Percentiles rank a stretch among this genome's conserved stretches.
phyloP scores from a whole-genome alignment of 2,329 filamentous ascomycete species.

The Thielaviopsis euricoi region DNA sequence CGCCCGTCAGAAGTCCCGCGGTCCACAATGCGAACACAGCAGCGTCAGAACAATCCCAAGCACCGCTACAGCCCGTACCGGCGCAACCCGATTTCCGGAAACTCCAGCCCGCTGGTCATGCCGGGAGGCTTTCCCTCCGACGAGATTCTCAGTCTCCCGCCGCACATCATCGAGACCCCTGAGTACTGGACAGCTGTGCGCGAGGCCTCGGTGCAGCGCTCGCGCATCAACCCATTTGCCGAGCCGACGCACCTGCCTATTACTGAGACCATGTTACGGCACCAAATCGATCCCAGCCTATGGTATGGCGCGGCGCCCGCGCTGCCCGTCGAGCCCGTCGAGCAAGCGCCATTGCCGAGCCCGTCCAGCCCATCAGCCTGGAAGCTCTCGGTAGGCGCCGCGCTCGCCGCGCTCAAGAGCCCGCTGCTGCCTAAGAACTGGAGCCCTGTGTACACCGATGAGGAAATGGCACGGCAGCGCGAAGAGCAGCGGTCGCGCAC shows the following conservation, averaged over 20 bases:
- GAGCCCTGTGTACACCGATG: neutral
- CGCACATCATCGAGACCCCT: neutral
- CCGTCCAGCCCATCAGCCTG: neutral
- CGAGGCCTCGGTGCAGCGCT: constrained; percentile 3
- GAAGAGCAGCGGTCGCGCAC: constrained; percentile 4
- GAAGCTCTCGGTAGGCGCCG: neutral
- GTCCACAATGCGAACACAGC: no score
- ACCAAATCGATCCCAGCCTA: constrained; percentile 2
- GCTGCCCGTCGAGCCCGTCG: neutral
- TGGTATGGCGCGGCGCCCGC: constrained; percentile 5
- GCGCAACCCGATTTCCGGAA: neutral
- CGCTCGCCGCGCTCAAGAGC: neutral
- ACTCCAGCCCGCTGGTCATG: neutral
- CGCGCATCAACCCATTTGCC: constrained; percentile 5
- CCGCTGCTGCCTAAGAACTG: neutral
- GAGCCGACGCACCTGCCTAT: neutral
- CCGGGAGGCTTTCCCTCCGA: constrained; percentile 20
- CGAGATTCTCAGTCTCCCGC: neutral
- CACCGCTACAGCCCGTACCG: constrained; percentile 1
- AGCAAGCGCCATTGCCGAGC: no score
- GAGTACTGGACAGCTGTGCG: constrained; percentile 7
- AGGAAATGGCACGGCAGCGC: constrained; percentile 3
- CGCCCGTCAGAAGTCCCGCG: neutral
- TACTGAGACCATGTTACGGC: neutral
- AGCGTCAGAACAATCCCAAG: neutral